Conservation (phyloP, 2,329 filamentous ascomycete species). For the Orbilia oligospora region DNA sequence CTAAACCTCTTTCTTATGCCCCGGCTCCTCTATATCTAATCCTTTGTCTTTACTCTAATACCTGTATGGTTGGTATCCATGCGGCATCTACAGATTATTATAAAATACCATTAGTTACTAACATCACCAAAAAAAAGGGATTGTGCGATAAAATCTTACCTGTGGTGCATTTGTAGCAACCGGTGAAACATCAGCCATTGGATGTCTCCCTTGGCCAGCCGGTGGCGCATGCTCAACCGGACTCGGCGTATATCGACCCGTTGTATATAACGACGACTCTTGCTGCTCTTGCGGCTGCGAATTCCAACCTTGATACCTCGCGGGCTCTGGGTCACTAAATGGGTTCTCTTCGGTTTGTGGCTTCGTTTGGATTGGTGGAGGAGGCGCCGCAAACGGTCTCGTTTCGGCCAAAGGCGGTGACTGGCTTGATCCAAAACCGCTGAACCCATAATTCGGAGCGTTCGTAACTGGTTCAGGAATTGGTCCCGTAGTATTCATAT, state of each 20-base stretch:
- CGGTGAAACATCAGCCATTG: slow-evolving; percentile 54
- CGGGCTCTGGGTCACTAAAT: slow-evolving; percentile 54
- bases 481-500: slow-evolving; percentile 11
- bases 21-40: not conserved
- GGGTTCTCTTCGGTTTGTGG: slow-evolving; percentile 29
- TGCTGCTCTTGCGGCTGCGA: slow-evolving; percentile 21
- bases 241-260: slow-evolving; percentile 48
- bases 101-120: not conserved
- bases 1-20: slow-evolving; percentile 3
- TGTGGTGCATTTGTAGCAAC: slow-evolving; percentile 24
- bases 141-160: slow-evolving; percentile 21
- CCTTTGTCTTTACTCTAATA: slow-evolving; percentile 42
- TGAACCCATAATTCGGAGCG: slow-evolving; percentile 40
- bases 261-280: slow-evolving; percentile 15
- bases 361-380: slow-evolving; percentile 23
- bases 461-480: slow-evolving; percentile 37
- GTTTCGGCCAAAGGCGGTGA: slow-evolving; percentile 37
- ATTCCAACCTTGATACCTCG: slow-evolving; percentile 19
- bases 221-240: slow-evolving; percentile 33
- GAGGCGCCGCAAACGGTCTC: slow-evolving; percentile 35
- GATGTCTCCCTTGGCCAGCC: slow-evolving; percentile 37
- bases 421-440: slow-evolving; percentile 44
- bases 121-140: not conserved
- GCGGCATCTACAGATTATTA: slow-evolving; percentile 40
- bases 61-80: slow-evolving; percentile 59